Conservation (phyloP, 208 protist species). For the Herpetomonas samuelpessoai region DNA sequence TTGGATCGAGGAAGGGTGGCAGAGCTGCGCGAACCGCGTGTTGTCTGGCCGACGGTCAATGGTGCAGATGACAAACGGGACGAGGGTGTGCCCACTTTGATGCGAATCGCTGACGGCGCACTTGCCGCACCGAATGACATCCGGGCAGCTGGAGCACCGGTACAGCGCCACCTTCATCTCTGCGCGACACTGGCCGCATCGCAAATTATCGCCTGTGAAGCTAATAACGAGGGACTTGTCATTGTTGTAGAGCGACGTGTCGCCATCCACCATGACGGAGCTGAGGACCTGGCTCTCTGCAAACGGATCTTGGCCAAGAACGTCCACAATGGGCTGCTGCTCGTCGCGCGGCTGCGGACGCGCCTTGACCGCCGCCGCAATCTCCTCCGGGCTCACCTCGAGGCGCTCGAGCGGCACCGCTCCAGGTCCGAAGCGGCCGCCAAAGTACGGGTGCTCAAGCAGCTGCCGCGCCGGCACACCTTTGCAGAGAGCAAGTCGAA, state of each 20-base stretch:
- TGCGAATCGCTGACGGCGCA: slow-evolving; percentile 63
- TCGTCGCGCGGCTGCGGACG: slow-evolving; percentile 50
- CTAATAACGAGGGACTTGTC: slow-evolving; percentile 24
- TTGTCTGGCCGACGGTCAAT: slow-evolving; percentile 41
- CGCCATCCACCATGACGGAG: slow-evolving; percentile 11
- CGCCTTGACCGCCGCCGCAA: slow-evolving; percentile 36
- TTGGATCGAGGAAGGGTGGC: slow-evolving; percentile 44
- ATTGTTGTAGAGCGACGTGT: slow-evolving; percentile 9
- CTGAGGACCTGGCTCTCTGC: slow-evolving; percentile 39
- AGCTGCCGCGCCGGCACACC: slow-evolving; percentile 29
- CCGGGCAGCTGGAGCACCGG: slow-evolving; percentile 45
- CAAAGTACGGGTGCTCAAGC: slow-evolving; percentile 56
- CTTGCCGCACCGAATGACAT: slow-evolving; percentile 74
- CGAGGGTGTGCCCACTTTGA: slow-evolving; percentile 46
- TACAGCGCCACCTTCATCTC: slow-evolving; percentile 63
- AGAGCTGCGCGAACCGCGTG: slow-evolving; percentile 33
- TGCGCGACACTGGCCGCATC: slow-evolving; percentile 55
- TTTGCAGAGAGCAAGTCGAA: slow-evolving; percentile 36
- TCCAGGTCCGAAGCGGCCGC: slow-evolving; percentile 1
- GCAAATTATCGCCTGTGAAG: slow-evolving; percentile 40
- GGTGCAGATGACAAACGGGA: slow-evolving; percentile 58
- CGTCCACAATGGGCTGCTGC: slow-evolving; percentile 43
- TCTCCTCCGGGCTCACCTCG: slow-evolving; percentile 33
- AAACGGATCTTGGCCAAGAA: slow-evolving; percentile 53
- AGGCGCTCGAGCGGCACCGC: slow-evolving; percentile 20